Percentiles rank a stretch among this genome's conserved stretches.
Conservation (phyloP, 345 rosid genomes). For the Linum tenue region DNA sequence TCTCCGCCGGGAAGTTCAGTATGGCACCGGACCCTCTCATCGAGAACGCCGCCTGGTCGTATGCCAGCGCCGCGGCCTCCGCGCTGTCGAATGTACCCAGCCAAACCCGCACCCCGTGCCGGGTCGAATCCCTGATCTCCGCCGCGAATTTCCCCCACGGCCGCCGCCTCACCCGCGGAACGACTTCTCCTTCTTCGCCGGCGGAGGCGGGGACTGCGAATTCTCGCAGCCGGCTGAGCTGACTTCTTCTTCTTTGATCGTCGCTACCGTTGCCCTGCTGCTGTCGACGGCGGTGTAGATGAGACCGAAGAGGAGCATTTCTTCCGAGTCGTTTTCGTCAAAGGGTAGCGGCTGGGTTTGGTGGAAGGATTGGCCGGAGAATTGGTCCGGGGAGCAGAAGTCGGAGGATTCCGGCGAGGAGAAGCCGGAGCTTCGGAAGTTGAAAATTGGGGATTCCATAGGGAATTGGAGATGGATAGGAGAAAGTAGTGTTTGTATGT, state of each 20-base stretch:
- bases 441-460: conserved; percentile 17
- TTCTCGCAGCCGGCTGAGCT: conserved; percentile 25
- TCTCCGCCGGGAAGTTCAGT: conserved; percentile 61
- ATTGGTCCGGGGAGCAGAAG: conserved; percentile 40
- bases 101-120: conserved; percentile 59
- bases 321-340: conserved; percentile 87
- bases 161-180: conserved; percentile 60
- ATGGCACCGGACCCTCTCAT: conserved; percentile 55
- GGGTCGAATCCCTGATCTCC: conserved; percentile 63
- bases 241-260: conserved; percentile 42
- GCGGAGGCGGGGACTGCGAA: conserved; percentile 2
- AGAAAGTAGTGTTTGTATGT: neutral
- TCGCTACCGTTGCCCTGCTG: conserved; percentile 11
- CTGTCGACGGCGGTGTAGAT: conserved; percentile 31
- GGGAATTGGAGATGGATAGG: neutral
- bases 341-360: conserved; percentile 47
- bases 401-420: conserved; percentile 44
- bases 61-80: conserved; percentile 68
- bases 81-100: conserved; percentile 68
- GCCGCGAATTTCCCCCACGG: conserved; percentile 85
- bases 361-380: conserved; percentile 19
- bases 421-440: conserved; percentile 37
- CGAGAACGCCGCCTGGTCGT: conserved; percentile 64
- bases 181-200: conserved; percentile 37
- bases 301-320: conserved; percentile 71